Base-by-base conservation (phyloP, 352 stramenopile species). In the Globisporangium cystogenes region DNA sequence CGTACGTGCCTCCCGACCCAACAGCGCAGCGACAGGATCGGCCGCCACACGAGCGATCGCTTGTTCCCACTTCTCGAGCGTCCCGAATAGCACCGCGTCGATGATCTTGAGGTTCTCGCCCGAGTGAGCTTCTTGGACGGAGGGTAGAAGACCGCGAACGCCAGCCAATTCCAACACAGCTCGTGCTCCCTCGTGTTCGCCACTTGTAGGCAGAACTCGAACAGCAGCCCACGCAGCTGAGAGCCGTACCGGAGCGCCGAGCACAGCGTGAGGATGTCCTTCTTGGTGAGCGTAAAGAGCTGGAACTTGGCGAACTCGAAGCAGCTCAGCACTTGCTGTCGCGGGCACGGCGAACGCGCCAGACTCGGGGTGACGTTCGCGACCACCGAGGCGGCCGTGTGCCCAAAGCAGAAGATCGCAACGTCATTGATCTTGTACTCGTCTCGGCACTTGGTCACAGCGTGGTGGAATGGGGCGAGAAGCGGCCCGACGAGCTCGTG, bases 91-190 rank as follows among this genome's bases (percentile, higher is more conserved):
- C 8, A 59, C 21, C 16, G n/a, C n/a, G n/a, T 47, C 45, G 27
- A 59, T 18, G 24, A 27, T 31, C 21, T 15, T 18, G 26, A 59
- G 35, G 33, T 45, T 37, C 35, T 46, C 33, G 12, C 18, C 20
- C 1, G 12, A 20, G n/a, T n/a, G 27, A 59, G 27, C 21, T n/a
- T 52, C 37, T 36, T 39, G 7, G 53, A 59, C 4, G 31, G 23
- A 15, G 43, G 53, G 26, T 47, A 59, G 43, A 59, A 59, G 20
- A 59, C 1, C 3, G 31, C 44, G 23, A 59, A 53, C 27, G 44
- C 53, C 26, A 59, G 21, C 53, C 53, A 59, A 33, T 44, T 23
- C 53, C 53, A 59, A 23, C 31, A 36, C 14, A 10, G 21, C 21
- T n/a, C 35, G 43, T n/a, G n/a, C n/a, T n/a, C n/a, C n/a, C 15